Base-by-base conservation (phyloP, 306 rosid species). In the Cucurbita pepo region DNA sequence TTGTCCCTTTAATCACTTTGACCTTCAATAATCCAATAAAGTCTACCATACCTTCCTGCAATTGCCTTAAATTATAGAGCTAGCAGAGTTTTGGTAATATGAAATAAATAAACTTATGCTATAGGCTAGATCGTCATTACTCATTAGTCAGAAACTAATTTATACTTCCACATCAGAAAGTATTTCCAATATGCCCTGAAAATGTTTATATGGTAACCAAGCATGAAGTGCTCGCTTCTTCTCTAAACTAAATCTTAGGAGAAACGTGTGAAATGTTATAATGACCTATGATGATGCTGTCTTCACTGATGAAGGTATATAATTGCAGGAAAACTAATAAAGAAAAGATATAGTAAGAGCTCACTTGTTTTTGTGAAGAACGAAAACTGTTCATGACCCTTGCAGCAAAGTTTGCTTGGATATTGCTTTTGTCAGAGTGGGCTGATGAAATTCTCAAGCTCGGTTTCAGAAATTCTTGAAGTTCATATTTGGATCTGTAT, bases 1-100 rank as follows among this genome's bases (percentile, higher is more conserved):
- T 65, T 73, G 88, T 86, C 77, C 99, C 99, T 83, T 80, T 88
- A 50, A 88, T 66, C 81, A 95, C 96, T 83, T 89, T 95, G 76
- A 89, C 92, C 86, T 91, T 95, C 87, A 95, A 83, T 82, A 88
- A 53, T 81, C 99, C 99, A 77, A 91, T 85, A 80, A 88, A 91
- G 77, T 95, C 97, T 22, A 89, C 88, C 99, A 95, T 84, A 76
- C 95, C 99, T 77, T 89, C 86, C 99, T 95, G 96, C 66, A 37
- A 76, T 72, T 73, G 79, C 74, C 59, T 78, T 72, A 71, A 81
- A 81, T 73, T 73, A 77, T 82, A 85, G 84, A 80, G 78, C 63
- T 47, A 71, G 74, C 36, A 4, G 47, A 34, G 45, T 69, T 48
- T 50, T 25, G 51, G 59, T 8, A 51, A 30, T 5, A 69, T 5